Percentiles rank a stretch among this genome's conserved stretches.
phyloP scores from a whole-genome alignment of 805 yeast species.

The Ogataea neopini region DNA sequence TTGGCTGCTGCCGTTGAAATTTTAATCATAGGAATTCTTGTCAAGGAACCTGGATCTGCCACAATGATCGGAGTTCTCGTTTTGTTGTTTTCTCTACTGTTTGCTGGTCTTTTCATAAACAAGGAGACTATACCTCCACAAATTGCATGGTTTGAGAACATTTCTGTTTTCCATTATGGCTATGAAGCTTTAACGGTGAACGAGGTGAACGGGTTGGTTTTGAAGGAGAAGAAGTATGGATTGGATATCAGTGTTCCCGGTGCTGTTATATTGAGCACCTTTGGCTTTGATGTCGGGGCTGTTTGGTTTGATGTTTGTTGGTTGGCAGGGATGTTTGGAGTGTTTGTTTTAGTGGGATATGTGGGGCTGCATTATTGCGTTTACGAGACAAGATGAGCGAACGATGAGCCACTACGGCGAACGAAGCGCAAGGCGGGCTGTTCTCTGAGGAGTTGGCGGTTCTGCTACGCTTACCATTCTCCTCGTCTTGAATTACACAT shows the following conservation, averaged over 20 bases:
- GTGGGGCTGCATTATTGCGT: slow-evolving; percentile 70
- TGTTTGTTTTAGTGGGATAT: slow-evolving; percentile 71
- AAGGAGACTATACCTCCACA: slow-evolving; percentile 54
- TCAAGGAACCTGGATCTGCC: slow-evolving; percentile 90
- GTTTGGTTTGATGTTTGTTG: slow-evolving; percentile 64
- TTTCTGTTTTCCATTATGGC: slow-evolving; percentile 93
- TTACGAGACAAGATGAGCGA: slow-evolving; percentile 63
- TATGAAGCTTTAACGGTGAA: slow-evolving; percentile 91
- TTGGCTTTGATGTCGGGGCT: slow-evolving; percentile 87
- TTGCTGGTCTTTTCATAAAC: slow-evolving; percentile 92
- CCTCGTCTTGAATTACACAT: too few species aligned
- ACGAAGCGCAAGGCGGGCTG: too few species aligned
- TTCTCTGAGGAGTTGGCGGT: too few species aligned
- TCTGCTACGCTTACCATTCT: too few species aligned
- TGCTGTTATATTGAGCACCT: slow-evolving; percentile 92
- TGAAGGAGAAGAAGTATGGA: slow-evolving; percentile 89
- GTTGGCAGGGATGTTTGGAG: slow-evolving; percentile 55
- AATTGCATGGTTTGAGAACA: slow-evolving; percentile 73
- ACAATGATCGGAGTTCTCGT: slow-evolving; percentile 85
- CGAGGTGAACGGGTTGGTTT: slow-evolving; percentile 83
- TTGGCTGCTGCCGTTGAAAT: slow-evolving; percentile 83
- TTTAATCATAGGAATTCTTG: slow-evolving; percentile 81
- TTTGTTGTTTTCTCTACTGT: slow-evolving; percentile 78
- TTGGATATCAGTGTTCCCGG: slow-evolving; percentile 96
- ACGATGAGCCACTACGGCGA: too few species aligned